These are phyloP conservation scores for Geoglossum glabrum DNA, from an alignment of 495 filamentous ascomycete genomes.

Conservation along the genomic window DNA sequence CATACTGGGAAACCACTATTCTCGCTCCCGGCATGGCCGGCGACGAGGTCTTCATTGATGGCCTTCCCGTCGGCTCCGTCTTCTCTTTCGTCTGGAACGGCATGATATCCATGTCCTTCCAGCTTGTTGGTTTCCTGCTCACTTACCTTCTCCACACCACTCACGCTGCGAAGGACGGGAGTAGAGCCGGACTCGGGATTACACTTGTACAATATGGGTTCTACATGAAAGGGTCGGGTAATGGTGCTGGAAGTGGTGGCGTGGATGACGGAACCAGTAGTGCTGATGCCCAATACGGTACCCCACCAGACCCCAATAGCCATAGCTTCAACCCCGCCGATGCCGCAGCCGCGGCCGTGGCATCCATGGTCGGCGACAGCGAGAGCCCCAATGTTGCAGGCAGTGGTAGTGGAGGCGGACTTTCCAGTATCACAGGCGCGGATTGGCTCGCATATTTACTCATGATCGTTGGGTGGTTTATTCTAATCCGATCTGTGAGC, in stretches of 20 bases:
- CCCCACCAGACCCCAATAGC: constrained; percentile 69
- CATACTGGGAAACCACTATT: constrained; percentile 98
- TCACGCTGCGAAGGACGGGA: constrained; percentile 94
- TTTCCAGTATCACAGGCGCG: constrained; percentile 33
- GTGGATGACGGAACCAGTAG: too few relatives aligned
- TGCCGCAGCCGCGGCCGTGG: constrained; percentile 19
- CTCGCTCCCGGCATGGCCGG: constrained; percentile 68
- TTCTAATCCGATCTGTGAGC: constrained; percentile 72
- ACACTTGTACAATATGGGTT: constrained; percentile 95
- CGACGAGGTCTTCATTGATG: constrained; percentile 93
- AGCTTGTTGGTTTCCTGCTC: constrained; percentile 87
- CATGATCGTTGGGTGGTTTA: constrained; percentile 98
- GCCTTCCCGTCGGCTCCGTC: constrained; percentile 82
- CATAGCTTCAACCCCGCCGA: constrained; percentile 60
- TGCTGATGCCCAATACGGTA: constrained; percentile 34
- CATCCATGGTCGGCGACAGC: constrained; percentile 16
- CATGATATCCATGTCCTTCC: constrained; percentile 98
- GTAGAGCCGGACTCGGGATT: constrained; percentile 80
- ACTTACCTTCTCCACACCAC: constrained; percentile 96
- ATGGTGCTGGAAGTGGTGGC: constrained; percentile 24
- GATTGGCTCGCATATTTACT: constrained; percentile 86
- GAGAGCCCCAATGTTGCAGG: constrained; percentile 4
- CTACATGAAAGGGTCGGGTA: constrained; percentile 49
- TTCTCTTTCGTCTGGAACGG: constrained; percentile 97
- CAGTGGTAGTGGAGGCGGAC: background rate